Conservation (phyloP, 805 yeast genomes). For the Candida oleophila region DNA sequence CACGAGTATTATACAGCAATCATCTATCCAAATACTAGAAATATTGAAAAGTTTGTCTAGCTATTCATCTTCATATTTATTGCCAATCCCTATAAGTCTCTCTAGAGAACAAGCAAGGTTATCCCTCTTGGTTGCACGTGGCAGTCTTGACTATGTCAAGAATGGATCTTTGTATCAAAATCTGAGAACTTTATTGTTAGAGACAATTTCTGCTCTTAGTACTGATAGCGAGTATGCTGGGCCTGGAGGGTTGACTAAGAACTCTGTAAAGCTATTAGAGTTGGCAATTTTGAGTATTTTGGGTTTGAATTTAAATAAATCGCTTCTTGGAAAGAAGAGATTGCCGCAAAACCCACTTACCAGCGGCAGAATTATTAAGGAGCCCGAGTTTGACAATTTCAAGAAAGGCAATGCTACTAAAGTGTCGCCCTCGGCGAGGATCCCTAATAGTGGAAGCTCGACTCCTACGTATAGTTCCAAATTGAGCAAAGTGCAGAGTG, state of each 20-base stretch:
- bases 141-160: slow-evolving; percentile 77
- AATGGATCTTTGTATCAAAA: slow-evolving; percentile 80
- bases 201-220: slow-evolving; percentile 49
- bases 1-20: slow-evolving; percentile 66
- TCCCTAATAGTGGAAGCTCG: not conserved
- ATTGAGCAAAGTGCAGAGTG: not conserved
- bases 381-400: not conserved
- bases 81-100: slow-evolving; percentile 65
- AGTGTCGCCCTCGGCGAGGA: not conserved
- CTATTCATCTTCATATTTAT: slow-evolving; percentile 33
- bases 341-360: not conserved
- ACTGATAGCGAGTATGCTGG: slow-evolving; percentile 50
- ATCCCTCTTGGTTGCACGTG: slow-evolving; percentile 65
- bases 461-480: not conserved
- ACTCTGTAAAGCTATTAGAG: slow-evolving; percentile 57
- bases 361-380: not conserved
- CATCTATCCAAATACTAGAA: slow-evolving; percentile 58
- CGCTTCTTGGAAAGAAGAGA: slow-evolving; percentile 13
- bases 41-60: slow-evolving; percentile 43
- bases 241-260: slow-evolving; percentile 61
- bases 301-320: slow-evolving; percentile 43
- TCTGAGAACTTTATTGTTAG: slow-evolving; percentile 55
- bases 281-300: slow-evolving; percentile 60
- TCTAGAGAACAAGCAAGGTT: slow-evolving; percentile 64
- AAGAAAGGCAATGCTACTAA: not conserved